Conservation (phyloP, 1,284 basidiomycete genomes). For the Mycosarcoma mackinlayi region DNA sequence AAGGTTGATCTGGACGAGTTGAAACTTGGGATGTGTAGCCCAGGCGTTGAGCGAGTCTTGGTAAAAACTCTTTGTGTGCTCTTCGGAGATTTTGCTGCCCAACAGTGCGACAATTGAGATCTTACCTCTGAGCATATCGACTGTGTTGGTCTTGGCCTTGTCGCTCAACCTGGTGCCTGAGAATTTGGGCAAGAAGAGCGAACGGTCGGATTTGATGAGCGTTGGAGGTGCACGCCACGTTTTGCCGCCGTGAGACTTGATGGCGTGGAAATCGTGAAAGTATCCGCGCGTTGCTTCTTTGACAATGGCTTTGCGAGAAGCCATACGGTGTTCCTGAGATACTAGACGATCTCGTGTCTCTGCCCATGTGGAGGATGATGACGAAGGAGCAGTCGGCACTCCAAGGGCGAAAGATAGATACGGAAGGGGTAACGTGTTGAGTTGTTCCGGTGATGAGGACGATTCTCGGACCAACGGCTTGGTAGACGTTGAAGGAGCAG, state of each 20-base stretch:
- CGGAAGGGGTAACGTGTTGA: slow-evolving; percentile 69
- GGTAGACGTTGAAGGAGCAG: not conserved
- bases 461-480: slow-evolving; percentile 34
- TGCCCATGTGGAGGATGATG: slow-evolving; percentile 75
- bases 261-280: slow-evolving; percentile 87
- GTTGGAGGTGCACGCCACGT: slow-evolving; percentile 92
- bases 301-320: slow-evolving; percentile 70
- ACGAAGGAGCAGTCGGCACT: slow-evolving; percentile 73
- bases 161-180: slow-evolving; percentile 76
- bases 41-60: slow-evolving; percentile 76
- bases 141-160: slow-evolving; percentile 78
- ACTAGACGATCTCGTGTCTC: slow-evolving; percentile 78
- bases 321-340: slow-evolving; percentile 70
- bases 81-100: slow-evolving; percentile 81
- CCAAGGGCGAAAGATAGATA: slow-evolving; percentile 81
- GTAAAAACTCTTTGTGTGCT: slow-evolving; percentile 83
- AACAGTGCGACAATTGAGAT: slow-evolving; percentile 84
- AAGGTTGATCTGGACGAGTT: slow-evolving; percentile 86
- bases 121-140: slow-evolving; percentile 79
- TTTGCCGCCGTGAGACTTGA: slow-evolving; percentile 87
- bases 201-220: slow-evolving; percentile 73
- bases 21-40: slow-evolving; percentile 77
- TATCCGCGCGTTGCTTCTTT: slow-evolving; percentile 88
- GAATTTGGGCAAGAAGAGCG: slow-evolving; percentile 91
- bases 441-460: slow-evolving; percentile 27